Evolutionary conservation across 345 rosid genomes (phyloP).

Genomic region (Populus davidiana): DNA sequence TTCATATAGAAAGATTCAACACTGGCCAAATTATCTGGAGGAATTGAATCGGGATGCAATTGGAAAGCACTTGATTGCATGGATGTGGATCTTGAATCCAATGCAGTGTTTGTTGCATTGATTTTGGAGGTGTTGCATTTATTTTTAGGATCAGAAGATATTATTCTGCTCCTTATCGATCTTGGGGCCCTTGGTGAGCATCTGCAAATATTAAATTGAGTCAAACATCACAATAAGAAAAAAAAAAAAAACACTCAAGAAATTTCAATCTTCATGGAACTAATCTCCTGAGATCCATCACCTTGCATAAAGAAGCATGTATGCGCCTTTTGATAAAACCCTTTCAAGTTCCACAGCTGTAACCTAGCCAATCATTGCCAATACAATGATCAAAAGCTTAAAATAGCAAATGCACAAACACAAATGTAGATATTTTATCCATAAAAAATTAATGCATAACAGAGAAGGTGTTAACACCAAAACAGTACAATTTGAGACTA

Average conservation of each 20-base stretch:
- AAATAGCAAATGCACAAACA: not conserved
- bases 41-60: constrained; percentile 27
- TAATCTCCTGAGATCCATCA: constrained; percentile 22
- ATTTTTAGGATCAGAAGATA: constrained; percentile 28
- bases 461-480: not conserved
- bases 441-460: not conserved
- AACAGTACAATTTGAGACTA: not conserved
- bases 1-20: constrained; percentile 62
- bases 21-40: constrained; percentile 36
- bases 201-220: constrained; percentile 38
- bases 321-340: constrained; percentile 68
- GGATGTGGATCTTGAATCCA: constrained; percentile 35
- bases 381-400: constrained; percentile 2
- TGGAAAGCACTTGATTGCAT: constrained; percentile 22
- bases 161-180: constrained; percentile 40
- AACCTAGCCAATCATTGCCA: constrained; percentile 51
- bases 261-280: not conserved
- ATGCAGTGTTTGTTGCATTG: constrained; percentile 18
- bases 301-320: constrained; percentile 94
- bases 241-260: not conserved
- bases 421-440: not conserved
- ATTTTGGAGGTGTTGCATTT: constrained; percentile 24
- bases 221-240: constrained; percentile 6
- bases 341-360: constrained; percentile 60
- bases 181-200: constrained; percentile 73